A percentile compares a stretch with the other conserved stretches of the same genome.
These are phyloP conservation scores for Anthoceros angustus DNA, from an alignment of 225 moss, liverwort and hornwort genomes.

Conservation along the genomic window DNA sequence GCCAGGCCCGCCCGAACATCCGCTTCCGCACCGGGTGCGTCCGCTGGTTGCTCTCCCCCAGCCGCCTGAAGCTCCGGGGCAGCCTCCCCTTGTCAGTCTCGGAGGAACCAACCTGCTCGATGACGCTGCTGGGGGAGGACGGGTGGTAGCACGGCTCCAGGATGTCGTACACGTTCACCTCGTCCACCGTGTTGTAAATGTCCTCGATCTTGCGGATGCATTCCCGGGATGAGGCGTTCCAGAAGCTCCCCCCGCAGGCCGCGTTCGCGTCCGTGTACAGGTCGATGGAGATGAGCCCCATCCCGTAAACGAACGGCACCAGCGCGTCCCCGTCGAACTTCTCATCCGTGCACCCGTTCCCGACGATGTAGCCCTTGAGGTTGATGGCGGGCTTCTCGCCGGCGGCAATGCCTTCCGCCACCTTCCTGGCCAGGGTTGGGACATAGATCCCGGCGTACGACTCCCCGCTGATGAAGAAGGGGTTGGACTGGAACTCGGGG, in stretches of 20 bases:
- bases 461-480: constrained; percentile 64
- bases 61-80: constrained; percentile 55
- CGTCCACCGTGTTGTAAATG: constrained; percentile 32
- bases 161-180: constrained; percentile 71
- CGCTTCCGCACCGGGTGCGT: constrained; percentile 52
- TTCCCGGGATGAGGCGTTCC: constrained; percentile 39
- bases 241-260: constrained; percentile 58
- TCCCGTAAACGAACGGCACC: constrained; percentile 64
- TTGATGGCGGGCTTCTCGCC: constrained; percentile 60
- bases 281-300: constrained; percentile 71
- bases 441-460: constrained; percentile 79
- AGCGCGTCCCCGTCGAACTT: constrained; percentile 82
- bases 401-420: constrained; percentile 53
- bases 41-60: constrained; percentile 44
- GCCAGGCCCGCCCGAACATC: constrained; percentile 84
- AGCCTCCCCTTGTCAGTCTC: constrained; percentile 23
- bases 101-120: constrained; percentile 4
- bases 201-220: constrained; percentile 22
- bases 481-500: constrained; percentile 53
- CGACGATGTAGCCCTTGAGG: constrained; percentile 77
- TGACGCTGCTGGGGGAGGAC: constrained; percentile 15
- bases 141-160: constrained; percentile 78
- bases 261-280: constrained; percentile 35
- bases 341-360: constrained; percentile 68
- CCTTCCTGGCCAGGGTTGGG: constrained; percentile 61